Evolutionary conservation across 805 yeast genomes (phyloP).

Genomic region (Saccharomycopsis babjevae): DNA sequence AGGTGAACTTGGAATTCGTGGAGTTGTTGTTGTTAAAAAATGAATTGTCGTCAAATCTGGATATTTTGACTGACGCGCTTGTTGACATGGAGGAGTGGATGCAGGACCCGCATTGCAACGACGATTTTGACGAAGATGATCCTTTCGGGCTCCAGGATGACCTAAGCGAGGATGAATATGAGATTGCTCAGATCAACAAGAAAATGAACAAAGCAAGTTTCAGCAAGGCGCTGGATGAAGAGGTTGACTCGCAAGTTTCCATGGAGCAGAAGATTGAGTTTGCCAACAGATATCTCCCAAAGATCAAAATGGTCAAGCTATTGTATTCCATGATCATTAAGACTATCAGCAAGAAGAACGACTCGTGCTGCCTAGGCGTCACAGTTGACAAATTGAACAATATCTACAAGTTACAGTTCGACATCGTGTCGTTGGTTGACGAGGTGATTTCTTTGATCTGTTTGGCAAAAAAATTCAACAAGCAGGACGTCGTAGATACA

Average conservation of each 20-base stretch:
- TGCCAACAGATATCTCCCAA: constrained; percentile 40
- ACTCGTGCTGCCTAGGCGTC: neutral
- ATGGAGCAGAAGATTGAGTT: constrained; percentile 28
- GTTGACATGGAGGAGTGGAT: constrained; percentile 64
- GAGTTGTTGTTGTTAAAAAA: constrained; percentile 41
- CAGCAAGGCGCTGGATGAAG: constrained; percentile 22
- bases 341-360: constrained; percentile 29
- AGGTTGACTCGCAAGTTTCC: constrained; percentile 18
- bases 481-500: neutral
- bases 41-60: constrained; percentile 35
- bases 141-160: constrained; percentile 39
- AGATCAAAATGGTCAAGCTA: constrained; percentile 46
- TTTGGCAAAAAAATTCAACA: neutral
- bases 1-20: constrained; percentile 32
- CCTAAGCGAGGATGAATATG: constrained; percentile 21
- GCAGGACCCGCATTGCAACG: constrained; percentile 43
- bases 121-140: constrained; percentile 36
- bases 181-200: constrained; percentile 3
- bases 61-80: constrained; percentile 49
- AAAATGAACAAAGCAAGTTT: constrained; percentile 25
- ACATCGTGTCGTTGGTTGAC: constrained; percentile 4
- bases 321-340: constrained; percentile 48
- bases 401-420: neutral
- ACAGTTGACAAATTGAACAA: neutral
- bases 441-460: constrained; percentile 4